Percentiles rank a stretch among this genome's conserved stretches.
These are phyloP conservation scores for Diaporthe sp. DNA, from an alignment of 2,329 filamentous ascomycete species.

Conservation along the genomic window DNA sequence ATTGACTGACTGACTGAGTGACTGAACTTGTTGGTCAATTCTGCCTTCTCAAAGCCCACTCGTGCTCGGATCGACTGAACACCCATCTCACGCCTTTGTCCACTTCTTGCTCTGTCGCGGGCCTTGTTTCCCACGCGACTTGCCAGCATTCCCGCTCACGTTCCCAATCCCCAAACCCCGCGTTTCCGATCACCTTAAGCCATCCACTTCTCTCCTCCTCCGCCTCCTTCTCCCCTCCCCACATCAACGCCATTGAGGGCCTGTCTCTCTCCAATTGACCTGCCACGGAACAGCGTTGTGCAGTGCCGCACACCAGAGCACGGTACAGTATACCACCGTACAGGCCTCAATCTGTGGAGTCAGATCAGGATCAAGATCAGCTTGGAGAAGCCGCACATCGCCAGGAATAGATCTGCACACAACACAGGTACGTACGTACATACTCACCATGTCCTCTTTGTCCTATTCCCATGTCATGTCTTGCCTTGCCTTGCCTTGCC, in stretches of 20 bases:
- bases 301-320: not conserved
- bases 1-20: not conserved
- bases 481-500: not conserved
- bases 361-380: conserved; percentile 1
- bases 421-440: conserved; percentile 35
- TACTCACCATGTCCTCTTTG: not conserved
- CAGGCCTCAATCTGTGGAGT: conserved; percentile 29
- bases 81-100: conserved; percentile 1
- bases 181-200: conserved; percentile 1
- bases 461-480: not conserved
- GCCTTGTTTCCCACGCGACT: conserved; percentile 17
- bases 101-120: conserved; percentile 13
- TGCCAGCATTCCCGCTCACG: conserved; percentile 1
- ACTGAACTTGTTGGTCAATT: not conserved
- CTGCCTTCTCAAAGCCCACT: conserved; percentile 18
- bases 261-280: conserved; percentile 32
- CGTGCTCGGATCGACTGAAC: not conserved
- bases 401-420: conserved; percentile 23
- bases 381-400: conserved; percentile 37
- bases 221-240: conserved; percentile 9
- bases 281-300: not conserved
- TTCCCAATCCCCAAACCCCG: conserved; percentile 26
- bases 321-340: not conserved
- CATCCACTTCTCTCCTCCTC: conserved; percentile 7
- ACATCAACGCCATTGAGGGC: conserved; percentile 30